These are phyloP conservation scores for Alternaria novae-zelandiae DNA, from an alignment of 2,329 filamentous ascomycete species.

Conservation along the genomic window DNA sequence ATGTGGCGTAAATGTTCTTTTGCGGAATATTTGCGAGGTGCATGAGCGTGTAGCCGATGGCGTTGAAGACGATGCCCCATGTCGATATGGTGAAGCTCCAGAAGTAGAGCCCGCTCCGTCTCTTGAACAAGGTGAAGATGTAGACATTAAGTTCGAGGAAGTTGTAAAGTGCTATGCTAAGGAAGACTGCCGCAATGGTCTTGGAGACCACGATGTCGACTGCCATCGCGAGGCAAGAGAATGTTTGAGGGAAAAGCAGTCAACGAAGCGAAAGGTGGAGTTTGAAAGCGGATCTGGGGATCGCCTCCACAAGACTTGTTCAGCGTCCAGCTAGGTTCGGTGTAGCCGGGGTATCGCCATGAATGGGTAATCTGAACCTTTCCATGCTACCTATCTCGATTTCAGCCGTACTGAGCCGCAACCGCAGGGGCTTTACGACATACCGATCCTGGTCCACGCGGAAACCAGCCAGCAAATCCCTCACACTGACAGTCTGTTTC, in stretches of 20 bases:
- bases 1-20: slow-evolving; percentile 38
- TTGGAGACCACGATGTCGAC: slow-evolving; percentile 8
- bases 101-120: slow-evolving; percentile 55
- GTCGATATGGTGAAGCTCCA: slow-evolving; percentile 55
- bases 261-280: slow-evolving; percentile 3
- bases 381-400: background rate
- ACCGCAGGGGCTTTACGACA: background rate
- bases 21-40: slow-evolving; percentile 45
- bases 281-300: slow-evolving; percentile 4
- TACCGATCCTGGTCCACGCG: background rate
- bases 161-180: slow-evolving; percentile 43
- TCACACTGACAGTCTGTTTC: background rate
- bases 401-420: background rate
- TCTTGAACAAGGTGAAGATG: slow-evolving; percentile 54
- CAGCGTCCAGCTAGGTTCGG: background rate
- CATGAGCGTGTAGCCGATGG: slow-evolving; percentile 52
- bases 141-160: slow-evolving; percentile 53
- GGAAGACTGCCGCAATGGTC: slow-evolving; percentile 24
- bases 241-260: background rate
- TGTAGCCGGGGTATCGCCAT: background rate
- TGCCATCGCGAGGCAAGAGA: slow-evolving; percentile 1
- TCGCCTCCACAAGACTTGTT: slow-evolving; percentile 7
- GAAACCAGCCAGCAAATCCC: background rate
- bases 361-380: background rate
- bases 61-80: slow-evolving; percentile 53